phyloP scores from a whole-genome alignment of 2,329 filamentous ascomycete genomes.

The Sordariomycetes sp. region DNA sequence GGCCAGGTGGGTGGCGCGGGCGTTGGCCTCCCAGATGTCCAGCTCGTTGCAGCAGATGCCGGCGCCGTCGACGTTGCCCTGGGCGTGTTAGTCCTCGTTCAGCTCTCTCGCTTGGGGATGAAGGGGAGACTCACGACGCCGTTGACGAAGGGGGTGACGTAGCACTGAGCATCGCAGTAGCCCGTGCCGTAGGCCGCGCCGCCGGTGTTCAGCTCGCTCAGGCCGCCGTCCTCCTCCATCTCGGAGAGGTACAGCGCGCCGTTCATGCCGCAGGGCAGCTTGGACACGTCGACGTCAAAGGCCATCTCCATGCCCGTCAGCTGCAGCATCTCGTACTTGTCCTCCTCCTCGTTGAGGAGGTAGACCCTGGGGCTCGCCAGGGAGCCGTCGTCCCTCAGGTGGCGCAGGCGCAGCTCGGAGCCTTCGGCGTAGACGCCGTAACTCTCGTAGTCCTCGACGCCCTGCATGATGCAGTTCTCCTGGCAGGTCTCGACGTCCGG shows the following conservation, averaged over 20 bases:
- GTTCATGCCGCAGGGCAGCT: slow-evolving; percentile 56
- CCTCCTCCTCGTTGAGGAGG: slow-evolving; percentile 40
- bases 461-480: slow-evolving; percentile 42
- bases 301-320: slow-evolving; percentile 51
- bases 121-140: slow-evolving; percentile 26
- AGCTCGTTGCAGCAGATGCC: slow-evolving; percentile 44
- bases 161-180: slow-evolving; percentile 53
- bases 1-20: slow-evolving; percentile 28
- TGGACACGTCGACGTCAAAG: slow-evolving; percentile 56
- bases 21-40: slow-evolving; percentile 46
- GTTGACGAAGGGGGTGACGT: slow-evolving; percentile 37
- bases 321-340: slow-evolving; percentile 49
- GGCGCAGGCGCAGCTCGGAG: slow-evolving; percentile 19
- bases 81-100: slow-evolving; percentile 8
- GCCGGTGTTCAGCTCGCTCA: slow-evolving; percentile 40
- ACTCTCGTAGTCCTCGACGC: slow-evolving; percentile 32
- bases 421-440: slow-evolving; percentile 19
- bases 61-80: slow-evolving; percentile 26
- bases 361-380: slow-evolving; percentile 39
- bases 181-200: slow-evolving; percentile 52
- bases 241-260: slow-evolving; percentile 52
- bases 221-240: slow-evolving; percentile 48
- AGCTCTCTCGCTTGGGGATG: neutral
- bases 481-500: slow-evolving; percentile 38
- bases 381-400: slow-evolving; percentile 12